Conservation (phyloP, 352 stramenopile genomes). For the Phytophthora citricola region DNA sequence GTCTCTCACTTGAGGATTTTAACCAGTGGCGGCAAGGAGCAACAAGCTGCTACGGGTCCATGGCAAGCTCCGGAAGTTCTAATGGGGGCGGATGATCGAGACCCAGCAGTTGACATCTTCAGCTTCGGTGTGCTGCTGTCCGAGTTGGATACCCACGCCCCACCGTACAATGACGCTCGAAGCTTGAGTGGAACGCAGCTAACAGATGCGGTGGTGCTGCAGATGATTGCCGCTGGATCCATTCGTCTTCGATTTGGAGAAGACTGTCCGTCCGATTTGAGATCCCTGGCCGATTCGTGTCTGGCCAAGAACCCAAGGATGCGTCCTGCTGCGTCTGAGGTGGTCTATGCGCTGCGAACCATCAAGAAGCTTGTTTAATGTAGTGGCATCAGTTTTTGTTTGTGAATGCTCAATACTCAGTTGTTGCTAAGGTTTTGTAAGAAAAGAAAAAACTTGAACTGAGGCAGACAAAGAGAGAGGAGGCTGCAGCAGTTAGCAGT, state of each 20-base stretch:
- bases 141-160: conserved; percentile 49
- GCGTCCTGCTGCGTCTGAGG: conserved; percentile 52
- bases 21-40: conserved; percentile 13
- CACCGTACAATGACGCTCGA: conserved; percentile 44
- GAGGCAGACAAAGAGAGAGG: background rate
- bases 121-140: conserved; percentile 49
- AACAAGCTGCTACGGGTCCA: conserved; percentile 19
- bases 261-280: conserved; percentile 43
- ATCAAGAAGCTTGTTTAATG: conserved; percentile 36
- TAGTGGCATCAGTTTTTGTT: conserved; percentile 1
- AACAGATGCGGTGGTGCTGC: conserved; percentile 45
- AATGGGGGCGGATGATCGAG: conserved; percentile 33
- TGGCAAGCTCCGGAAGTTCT: conserved; percentile 57
- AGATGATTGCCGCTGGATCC: conserved; percentile 39
- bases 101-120: conserved; percentile 43
- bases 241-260: conserved; percentile 38
- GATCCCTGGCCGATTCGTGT: conserved; percentile 45
- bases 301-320: conserved; percentile 42
- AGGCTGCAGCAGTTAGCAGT: conserved; percentile 13
- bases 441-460: background rate
- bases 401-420: background rate
- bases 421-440: background rate
- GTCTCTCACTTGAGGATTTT: conserved; percentile 12
- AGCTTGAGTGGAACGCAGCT: conserved; percentile 31
- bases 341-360: conserved; percentile 53